These are phyloP conservation scores for Pseudohalonectria lignicola DNA, from an alignment of 2,329 filamentous ascomycete species.

Conservation along the genomic window DNA sequence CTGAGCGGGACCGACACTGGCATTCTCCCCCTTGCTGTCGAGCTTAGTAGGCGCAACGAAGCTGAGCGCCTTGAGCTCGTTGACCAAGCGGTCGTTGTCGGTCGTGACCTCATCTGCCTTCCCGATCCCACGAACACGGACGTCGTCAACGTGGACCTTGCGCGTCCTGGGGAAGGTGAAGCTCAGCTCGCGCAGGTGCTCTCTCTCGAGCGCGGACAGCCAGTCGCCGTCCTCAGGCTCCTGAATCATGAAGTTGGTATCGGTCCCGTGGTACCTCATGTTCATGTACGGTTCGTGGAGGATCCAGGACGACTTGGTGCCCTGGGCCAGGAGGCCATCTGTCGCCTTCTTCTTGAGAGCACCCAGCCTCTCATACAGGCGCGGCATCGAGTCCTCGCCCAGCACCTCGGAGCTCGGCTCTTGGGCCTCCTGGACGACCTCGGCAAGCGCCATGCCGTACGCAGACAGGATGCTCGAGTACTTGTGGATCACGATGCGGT, in stretches of 20 bases:
- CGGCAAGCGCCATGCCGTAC: constrained; percentile 86
- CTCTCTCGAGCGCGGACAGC: constrained; percentile 79
- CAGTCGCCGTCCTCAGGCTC: constrained; percentile 64
- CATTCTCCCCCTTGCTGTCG: no score
- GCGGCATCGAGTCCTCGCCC: constrained; percentile 33
- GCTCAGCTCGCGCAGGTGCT: constrained; percentile 87
- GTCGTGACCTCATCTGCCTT: constrained; percentile 19
- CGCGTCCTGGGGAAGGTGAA: constrained; percentile 68
- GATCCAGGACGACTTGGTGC: constrained; percentile 64
- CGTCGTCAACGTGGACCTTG: constrained; percentile 84
- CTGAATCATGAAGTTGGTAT: constrained; percentile 83
- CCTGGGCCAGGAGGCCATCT: constrained; percentile 59
- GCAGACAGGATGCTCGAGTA: constrained; percentile 86
- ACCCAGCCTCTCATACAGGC: constrained; percentile 60
- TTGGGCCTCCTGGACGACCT: constrained; percentile 86
- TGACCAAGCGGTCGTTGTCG: background rate
- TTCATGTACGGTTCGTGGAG: constrained; percentile 89
- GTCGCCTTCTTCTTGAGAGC: constrained; percentile 66
- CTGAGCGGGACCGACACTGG: no score
- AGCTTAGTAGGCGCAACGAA: no score
- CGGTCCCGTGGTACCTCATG: constrained; percentile 83
- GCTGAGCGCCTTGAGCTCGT: background rate
- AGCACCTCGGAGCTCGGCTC: constrained; percentile 59
- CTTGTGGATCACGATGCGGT: constrained; percentile 73
- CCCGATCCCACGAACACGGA: constrained; percentile 78